Base-by-base conservation (phyloP, 257 asterid species). In the Solanum ossicruentum region DNA sequence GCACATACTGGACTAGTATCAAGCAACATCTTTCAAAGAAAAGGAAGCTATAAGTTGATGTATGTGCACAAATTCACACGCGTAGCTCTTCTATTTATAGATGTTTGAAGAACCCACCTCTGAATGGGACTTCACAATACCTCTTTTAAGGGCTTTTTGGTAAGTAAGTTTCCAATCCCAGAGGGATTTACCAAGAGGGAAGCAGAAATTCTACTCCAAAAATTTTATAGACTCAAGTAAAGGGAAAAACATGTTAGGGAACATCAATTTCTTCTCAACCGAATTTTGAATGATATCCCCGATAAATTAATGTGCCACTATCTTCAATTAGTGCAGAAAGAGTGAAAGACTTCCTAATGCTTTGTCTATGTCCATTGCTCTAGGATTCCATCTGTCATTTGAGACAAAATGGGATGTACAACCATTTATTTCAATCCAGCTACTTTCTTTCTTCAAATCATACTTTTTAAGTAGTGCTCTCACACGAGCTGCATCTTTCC, bases 401-500 rank as follows among this genome's bases (percentile, higher is more conserved):
- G 88, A 89, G 56, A 89, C 91, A 87, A 83, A 91, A 81, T 52
- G 82, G 71, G 88, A 87, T 47, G 70, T 85, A 83, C 78, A 82
- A 21, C 94, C 94, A 82, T 89, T 92, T 72, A 93, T 78, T 81
- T 93, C 95, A 69, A 94, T 89, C 92, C 91, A 92, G 82, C 98
- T 95, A 85, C 90, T 89, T 84, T 92, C 91, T 87, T 91, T 93
- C 78, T 80, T 88, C 41, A 91, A 78, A 82, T 84, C 83, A 13
- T 84, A 82, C 57, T 81, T 89, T 84, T 87, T 91, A 84, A 92
- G 84, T 79, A 60, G 85, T 72, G 88, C 89, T 88, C 97, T 90
- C 60, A 90, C 77, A 12, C 45, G 56, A 17, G 93, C 95, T 11
- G 92, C 93, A 66, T 90, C 92, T 70, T 87, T 89, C 95, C 95